These are phyloP conservation scores for Ophiosphaerella korrae DNA, from an alignment of 2,329 filamentous ascomycete genomes.

Conservation along the genomic window DNA sequence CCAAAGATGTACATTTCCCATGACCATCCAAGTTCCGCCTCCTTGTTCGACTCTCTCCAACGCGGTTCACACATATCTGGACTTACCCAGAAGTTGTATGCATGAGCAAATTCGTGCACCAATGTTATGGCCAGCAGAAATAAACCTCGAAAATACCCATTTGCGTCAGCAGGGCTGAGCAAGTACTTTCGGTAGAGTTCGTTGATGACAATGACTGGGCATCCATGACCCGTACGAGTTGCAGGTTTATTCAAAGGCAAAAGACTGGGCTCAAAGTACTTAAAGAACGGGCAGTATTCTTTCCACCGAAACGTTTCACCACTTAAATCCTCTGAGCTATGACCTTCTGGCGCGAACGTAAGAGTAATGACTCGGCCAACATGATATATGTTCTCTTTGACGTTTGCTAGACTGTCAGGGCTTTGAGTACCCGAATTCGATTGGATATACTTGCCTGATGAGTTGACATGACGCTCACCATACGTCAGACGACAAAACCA, in stretches of 20 bases:
- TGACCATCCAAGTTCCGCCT: conserved; percentile 18
- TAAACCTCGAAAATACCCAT: conserved; percentile 8
- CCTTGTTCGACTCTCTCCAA: conserved; percentile 12
- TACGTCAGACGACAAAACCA: conserved; percentile 26
- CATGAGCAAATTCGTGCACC: conserved; percentile 27
- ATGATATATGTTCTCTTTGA: conserved; percentile 2
- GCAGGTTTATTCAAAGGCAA: conserved; percentile 4
- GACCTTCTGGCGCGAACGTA: conserved; percentile 15
- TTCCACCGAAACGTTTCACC: conserved; percentile 7
- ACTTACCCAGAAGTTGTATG: conserved; percentile 19
- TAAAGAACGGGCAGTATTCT: conserved; percentile 3
- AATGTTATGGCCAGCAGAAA: conserved; percentile 21
- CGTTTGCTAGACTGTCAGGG: conserved; percentile 1
- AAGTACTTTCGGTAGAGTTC: conserved; percentile 16
- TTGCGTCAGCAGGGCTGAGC: background rate
- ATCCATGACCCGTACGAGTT: background rate
- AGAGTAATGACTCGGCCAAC: conserved; percentile 10
- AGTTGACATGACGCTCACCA: conserved; percentile 6
- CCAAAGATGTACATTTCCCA: conserved; percentile 12
- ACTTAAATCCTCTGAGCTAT: background rate
- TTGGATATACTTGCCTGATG: conserved; percentile 7
- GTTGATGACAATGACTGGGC: conserved; percentile 16
- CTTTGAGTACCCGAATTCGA: conserved; percentile 1
- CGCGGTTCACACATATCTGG: conserved; percentile 12
- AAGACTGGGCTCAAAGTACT: conserved; percentile 4